These are phyloP conservation scores for Metarhizium album DNA, from an alignment of 2,329 filamentous ascomycete genomes.

Conservation along the genomic window DNA sequence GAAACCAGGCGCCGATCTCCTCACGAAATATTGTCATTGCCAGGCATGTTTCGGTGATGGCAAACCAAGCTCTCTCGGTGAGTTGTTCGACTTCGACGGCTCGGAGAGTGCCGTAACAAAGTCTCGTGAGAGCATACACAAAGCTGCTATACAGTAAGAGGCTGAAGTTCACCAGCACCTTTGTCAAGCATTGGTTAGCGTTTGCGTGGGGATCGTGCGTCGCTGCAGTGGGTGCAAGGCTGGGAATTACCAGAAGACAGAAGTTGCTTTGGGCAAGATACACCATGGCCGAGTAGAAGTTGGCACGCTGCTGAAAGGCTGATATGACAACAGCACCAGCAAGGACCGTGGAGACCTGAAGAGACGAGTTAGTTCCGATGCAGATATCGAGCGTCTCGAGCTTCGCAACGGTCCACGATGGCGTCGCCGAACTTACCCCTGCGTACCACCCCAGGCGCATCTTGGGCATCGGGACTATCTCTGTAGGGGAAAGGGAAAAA, in stretches of 20 bases:
- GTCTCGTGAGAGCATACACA: conserved; percentile 76
- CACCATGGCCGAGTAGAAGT: conserved; percentile 97
- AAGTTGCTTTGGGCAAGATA: conserved; percentile 95
- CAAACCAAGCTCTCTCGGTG: conserved; percentile 97
- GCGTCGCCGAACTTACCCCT: conserved; percentile 35
- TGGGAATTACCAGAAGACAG: conserved; percentile 68
- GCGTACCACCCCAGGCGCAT: conserved; percentile 53
- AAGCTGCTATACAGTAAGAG: conserved; percentile 71
- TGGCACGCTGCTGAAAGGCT: conserved; percentile 87
- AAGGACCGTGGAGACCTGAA: conserved; percentile 68
- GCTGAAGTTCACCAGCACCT: conserved; percentile 87
- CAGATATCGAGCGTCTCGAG: conserved; percentile 3
- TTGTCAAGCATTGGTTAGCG: background rate
- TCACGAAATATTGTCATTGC: conserved; percentile 98
- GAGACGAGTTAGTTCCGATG: conserved; percentile 11
- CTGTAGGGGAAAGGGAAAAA: background rate
- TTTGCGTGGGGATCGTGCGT: background rate
- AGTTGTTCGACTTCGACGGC: conserved; percentile 94
- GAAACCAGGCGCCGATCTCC: conserved; percentile 86
- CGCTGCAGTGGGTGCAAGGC: background rate
- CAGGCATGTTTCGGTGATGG: conserved; percentile 89
- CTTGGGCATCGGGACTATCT: conserved; percentile 23
- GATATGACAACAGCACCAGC: conserved; percentile 77
- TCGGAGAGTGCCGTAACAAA: conserved; percentile 83
- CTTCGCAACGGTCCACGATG: background rate